Conservation (phyloP, 169 alveolate genomes). For the Eimeria mitis region DNA sequence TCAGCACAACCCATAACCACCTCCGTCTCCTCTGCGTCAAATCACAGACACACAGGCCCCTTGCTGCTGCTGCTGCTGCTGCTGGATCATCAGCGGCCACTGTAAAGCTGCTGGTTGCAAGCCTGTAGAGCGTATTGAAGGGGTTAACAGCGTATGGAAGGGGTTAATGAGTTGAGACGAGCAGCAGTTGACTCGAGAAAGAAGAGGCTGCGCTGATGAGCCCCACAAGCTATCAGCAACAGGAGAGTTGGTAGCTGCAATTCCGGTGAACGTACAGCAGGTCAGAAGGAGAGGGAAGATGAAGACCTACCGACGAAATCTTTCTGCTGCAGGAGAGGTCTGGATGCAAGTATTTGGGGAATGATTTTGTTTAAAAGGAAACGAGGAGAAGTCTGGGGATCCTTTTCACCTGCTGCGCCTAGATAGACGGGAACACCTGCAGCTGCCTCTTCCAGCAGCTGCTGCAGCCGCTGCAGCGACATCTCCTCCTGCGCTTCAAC, state of each 20-base stretch:
- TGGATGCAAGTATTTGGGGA: constrained; percentile 9
- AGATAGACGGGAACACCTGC: constrained; percentile 26
- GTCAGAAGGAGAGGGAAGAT: neutral
- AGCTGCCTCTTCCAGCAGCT: constrained; percentile 70
- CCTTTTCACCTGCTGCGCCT: neutral
- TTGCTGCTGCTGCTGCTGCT: constrained; percentile 20
- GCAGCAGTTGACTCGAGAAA: neutral
- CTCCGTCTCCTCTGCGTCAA: constrained; percentile 50
- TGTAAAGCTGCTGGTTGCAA: neutral
- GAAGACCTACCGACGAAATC: neutral
- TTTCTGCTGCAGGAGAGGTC: constrained; percentile 16
- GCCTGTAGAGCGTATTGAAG: neutral
- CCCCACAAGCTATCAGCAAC: neutral
- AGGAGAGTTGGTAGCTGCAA: neutral
- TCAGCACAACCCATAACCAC: constrained; percentile 22
- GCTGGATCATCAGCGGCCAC: neutral
- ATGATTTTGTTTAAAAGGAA: constrained; percentile 25
- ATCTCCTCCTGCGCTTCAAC: constrained; percentile 55
- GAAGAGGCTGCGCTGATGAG: neutral
- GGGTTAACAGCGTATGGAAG: neutral
- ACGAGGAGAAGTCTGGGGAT: neutral
- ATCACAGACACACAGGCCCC: neutral
- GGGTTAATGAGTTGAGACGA: neutral
- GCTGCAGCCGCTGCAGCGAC: constrained; percentile 74
- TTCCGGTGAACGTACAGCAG: neutral